Percentiles rank a stretch among this genome's conserved stretches.
These are phyloP conservation scores for Cynara cardunculus DNA, from an alignment of 129 eudicot genomes.

Conservation along the genomic window DNA sequence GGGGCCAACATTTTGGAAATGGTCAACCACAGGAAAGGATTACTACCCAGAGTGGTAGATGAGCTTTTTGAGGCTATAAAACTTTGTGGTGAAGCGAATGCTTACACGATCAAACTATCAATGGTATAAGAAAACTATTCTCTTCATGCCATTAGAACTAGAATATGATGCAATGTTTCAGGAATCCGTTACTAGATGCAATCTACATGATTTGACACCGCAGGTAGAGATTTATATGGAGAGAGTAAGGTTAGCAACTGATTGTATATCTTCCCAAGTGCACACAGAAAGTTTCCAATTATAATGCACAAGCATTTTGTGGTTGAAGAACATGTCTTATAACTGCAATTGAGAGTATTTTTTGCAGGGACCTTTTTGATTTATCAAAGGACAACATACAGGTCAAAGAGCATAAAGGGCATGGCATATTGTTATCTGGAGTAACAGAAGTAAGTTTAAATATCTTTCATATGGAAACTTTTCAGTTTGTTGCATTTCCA, in stretches of 20 bases:
- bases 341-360: not conserved
- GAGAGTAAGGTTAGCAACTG: conserved; percentile 69
- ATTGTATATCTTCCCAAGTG: not conserved
- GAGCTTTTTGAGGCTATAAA: conserved; percentile 58
- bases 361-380: conserved; percentile 87
- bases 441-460: conserved; percentile 61
- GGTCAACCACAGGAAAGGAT: conserved; percentile 58
- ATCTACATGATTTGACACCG: conserved; percentile 15
- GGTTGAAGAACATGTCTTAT: not conserved
- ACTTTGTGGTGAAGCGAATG: conserved; percentile 34
- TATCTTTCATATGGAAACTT: conserved; percentile 2
- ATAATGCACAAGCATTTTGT: not conserved
- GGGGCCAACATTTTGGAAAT: conserved; percentile 60
- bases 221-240: conserved; percentile 98
- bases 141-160: not conserved
- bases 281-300: conserved; percentile 1
- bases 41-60: conserved; percentile 78
- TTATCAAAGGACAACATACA: conserved; percentile 84
- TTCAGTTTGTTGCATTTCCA: not conserved
- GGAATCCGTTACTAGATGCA: not conserved
- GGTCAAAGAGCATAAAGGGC: conserved; percentile 75
- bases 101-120: conserved; percentile 61
- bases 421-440: conserved; percentile 64
- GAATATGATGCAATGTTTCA: conserved; percentile 7
- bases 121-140: conserved; percentile 49